Percentiles rank a stretch among this genome's conserved stretches.
These are phyloP conservation scores for Wickerhamomyces rabaulensis DNA, from an alignment of 805 yeast genomes.

Conservation along the genomic window DNA sequence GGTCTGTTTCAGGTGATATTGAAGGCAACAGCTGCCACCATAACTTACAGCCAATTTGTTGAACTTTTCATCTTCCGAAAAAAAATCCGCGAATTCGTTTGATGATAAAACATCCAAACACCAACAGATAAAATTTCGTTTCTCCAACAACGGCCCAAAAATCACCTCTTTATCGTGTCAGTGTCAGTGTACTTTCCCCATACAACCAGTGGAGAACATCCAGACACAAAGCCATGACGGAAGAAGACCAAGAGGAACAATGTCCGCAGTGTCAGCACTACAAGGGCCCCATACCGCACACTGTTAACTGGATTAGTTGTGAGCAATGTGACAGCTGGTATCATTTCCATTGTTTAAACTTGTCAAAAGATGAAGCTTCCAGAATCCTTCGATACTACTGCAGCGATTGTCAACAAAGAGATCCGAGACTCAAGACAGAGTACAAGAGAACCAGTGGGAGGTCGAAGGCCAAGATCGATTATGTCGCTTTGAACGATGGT, in stretches of 20 bases:
- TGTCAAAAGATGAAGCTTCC: slow-evolving; percentile 32
- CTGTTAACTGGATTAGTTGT: slow-evolving; percentile 50
- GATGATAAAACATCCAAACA: not conserved
- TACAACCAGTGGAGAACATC: too few relatives aligned
- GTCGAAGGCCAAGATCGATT: slow-evolving; percentile 55
- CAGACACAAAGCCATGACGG: not conserved
- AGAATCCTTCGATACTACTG: slow-evolving; percentile 52
- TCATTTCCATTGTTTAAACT: slow-evolving; percentile 44
- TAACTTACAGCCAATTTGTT: too few relatives aligned
- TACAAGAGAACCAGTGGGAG: slow-evolving; percentile 51
- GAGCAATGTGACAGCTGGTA: slow-evolving; percentile 43
- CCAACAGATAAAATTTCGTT: not conserved
- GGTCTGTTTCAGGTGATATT: not conserved
- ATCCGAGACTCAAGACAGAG: slow-evolving; percentile 43
- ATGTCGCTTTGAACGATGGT: slow-evolving; percentile 75
- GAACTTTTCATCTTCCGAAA: too few relatives aligned
- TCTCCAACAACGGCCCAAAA: not conserved
- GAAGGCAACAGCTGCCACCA: too few relatives aligned
- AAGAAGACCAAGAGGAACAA: not conserved
- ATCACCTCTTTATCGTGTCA: too few relatives aligned
- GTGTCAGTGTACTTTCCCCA: too few relatives aligned
- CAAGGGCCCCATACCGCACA: slow-evolving; percentile 5
- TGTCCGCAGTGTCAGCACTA: slow-evolving; percentile 13
- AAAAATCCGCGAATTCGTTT: not conserved
- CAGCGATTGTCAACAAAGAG: slow-evolving; percentile 32